Evolutionary conservation across 2,329 filamentous ascomycete species (phyloP), one percentile per base, ranked within the genome.

Genomic region (Stylonectria norvegica): DNA sequence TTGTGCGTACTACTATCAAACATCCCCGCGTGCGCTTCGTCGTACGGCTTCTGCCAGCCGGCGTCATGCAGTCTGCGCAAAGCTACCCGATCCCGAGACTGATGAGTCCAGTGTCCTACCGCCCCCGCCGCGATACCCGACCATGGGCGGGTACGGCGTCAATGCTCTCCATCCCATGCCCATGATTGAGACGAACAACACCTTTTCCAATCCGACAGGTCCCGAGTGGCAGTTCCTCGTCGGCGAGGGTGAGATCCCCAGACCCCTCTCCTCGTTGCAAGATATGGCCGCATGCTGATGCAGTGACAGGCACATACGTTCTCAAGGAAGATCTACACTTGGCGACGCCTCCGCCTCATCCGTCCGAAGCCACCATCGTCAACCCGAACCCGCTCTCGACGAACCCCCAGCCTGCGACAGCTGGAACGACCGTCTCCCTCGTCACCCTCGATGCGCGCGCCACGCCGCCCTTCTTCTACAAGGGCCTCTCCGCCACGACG

Each of bases 121-220:
- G 45, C 90, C 89, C 48, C 89, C 87, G 46, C 83, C 86, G 45
- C 81, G 89, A 64, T 96, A 95, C 71, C 85, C 87, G 41, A 79
- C 81, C 51, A 77, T 80, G 58, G 75, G 79, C 57, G 81, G 83
- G 50, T 86, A 86, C 70, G 83, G 84, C 54, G 79, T 79, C 50
- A 76, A 83, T 39, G 80, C 80, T 50, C 78, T 82, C 47, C 76
- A 83, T 62, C 74, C 81, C 36, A 73, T 80, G 25, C 84, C 86
- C 25, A 79, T 95, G 64, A 85, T 95, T 59, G 93, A 98, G 75
- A 96, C 91, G 38, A 95, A 93, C 67, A 98, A 97, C 62, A 85
- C 82, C 27, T 71, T 98, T 47, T 81, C 79, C 42, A 85, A 86
- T 56, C 91, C 88, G 17, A 81, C 81, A 23, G 87, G 87, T 5